A percentile compares a stretch with the other conserved stretches of the same genome.
Evolutionary conservation across 352 stramenopile species (phyloP).

Genomic region (Phytophthora pisi): DNA sequence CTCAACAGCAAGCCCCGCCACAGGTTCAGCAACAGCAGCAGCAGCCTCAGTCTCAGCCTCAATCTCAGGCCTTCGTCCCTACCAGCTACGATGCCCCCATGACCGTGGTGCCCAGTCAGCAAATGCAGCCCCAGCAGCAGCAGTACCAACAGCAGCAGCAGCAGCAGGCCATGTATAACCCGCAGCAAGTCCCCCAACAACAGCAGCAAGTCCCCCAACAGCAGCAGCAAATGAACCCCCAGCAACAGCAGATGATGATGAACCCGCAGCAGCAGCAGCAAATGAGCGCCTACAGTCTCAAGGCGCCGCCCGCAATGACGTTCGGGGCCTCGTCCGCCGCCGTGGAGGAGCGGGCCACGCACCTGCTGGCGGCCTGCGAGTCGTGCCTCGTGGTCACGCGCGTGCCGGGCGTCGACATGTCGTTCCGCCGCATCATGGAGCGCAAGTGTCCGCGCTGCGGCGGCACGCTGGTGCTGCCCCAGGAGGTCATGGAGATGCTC

Average conservation of each 20-base stretch:
- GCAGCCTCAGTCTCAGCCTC: too few relatives aligned
- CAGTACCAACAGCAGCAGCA: constrained; percentile 8
- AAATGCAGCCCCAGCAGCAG: constrained; percentile 29
- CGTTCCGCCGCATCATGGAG: constrained; percentile 81
- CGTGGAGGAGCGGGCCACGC: constrained; percentile 55
- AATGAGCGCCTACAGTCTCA: constrained; percentile 35
- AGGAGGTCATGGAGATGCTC: constrained; percentile 88
- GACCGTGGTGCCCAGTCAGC: constrained; percentile 19
- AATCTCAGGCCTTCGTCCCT: constrained; percentile 17
- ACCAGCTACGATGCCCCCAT: constrained; percentile 26
- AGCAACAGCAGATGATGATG: constrained; percentile 15
- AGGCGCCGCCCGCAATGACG: constrained; percentile 22
- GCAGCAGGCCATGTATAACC: constrained; percentile 21
- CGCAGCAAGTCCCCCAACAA: constrained; percentile 18
- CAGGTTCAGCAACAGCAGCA: too few relatives aligned
- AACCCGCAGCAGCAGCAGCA: constrained; percentile 7
- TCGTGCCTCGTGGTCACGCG: constrained; percentile 75
- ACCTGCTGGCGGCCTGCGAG: constrained; percentile 75
- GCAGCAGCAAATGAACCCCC: constrained; percentile 30
- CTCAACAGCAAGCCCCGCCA: too few relatives aligned
- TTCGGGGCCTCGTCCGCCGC: constrained; percentile 24
- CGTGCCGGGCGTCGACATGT: constrained; percentile 77
- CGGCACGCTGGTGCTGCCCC: constrained; percentile 63
- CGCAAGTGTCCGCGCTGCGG: constrained; percentile 74
- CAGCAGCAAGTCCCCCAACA: constrained; percentile 22